Percentiles rank a stretch among this genome's conserved stretches.
Evolutionary conservation across 2,329 filamentous ascomycete species (phyloP).

Genomic region (Clarireedia sp.): DNA sequence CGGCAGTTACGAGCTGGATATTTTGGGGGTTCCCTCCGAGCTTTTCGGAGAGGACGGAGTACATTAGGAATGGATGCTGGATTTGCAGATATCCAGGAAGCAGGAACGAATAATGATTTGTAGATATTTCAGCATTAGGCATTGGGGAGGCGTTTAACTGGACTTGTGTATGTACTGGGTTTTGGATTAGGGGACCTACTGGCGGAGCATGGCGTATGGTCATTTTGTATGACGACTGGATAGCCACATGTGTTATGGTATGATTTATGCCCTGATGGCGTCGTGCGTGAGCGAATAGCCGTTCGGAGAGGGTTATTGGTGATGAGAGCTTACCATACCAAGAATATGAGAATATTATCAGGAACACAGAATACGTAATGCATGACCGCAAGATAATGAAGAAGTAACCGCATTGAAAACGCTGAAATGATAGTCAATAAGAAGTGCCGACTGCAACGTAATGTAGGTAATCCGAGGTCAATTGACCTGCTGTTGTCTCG

Average conservation of each 20-base stretch:
- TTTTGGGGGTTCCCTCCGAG: slow-evolving; percentile 18
- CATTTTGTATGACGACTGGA: not conserved
- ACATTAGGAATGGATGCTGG: slow-evolving; percentile 18
- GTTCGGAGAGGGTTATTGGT: not conserved
- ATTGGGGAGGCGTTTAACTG: slow-evolving; percentile 9
- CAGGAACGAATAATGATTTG: slow-evolving; percentile 16
- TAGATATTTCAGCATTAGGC: slow-evolving; percentile 1
- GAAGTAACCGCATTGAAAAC: not conserved
- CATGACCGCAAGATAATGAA: not conserved
- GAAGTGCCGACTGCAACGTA: too few species aligned
- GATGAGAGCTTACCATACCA: not conserved
- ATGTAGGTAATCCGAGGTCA: too few species aligned
- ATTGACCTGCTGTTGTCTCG: not conserved
- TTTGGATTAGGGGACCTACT: not conserved
- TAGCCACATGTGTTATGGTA: slow-evolving; percentile 5
- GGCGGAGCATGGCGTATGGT: slow-evolving; percentile 3
- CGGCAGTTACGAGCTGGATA: slow-evolving; percentile 29
- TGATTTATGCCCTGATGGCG: slow-evolving; percentile 1
- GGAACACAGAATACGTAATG: not conserved
- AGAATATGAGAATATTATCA: not conserved
- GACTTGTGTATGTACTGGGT: slow-evolving; percentile 3
- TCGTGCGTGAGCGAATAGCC: slow-evolving; percentile 2
- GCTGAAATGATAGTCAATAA: not conserved
- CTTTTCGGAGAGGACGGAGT: slow-evolving; percentile 18
- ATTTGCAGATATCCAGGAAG: slow-evolving; percentile 24